Conservation (phyloP, 148 eudicot genomes). For the Rhododendron simsii region DNA sequence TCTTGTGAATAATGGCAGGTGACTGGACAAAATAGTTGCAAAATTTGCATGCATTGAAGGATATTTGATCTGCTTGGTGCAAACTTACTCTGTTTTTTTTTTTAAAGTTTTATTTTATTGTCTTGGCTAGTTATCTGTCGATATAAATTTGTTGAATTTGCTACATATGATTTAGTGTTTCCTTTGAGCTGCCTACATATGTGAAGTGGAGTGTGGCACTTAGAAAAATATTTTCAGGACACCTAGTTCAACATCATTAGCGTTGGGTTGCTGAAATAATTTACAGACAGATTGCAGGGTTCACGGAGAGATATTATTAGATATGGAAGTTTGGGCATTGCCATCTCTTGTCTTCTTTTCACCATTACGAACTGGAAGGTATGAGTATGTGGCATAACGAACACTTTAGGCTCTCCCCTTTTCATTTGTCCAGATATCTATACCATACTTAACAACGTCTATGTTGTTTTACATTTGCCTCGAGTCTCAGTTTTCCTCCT, state of each 20-base stretch:
- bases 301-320: constrained; percentile 77
- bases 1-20: neutral
- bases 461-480: neutral
- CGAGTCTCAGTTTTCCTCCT: neutral
- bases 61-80: too few relatives aligned
- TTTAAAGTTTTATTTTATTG: neutral
- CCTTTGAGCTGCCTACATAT: neutral
- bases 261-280: constrained; percentile 38
- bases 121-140: neutral
- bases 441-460: neutral
- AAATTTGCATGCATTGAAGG: neutral
- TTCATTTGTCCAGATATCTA: neutral
- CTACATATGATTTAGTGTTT: neutral
- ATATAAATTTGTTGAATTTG: neutral
- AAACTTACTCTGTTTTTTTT: neutral
- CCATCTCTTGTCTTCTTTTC: constrained; percentile 71
- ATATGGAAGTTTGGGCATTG: constrained; percentile 87
- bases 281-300: constrained; percentile 78
- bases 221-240: neutral
- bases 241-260: constrained; percentile 9
- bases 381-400: constrained; percentile 13
- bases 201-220: neutral
- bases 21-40: neutral
- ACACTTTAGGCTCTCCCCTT: neutral
- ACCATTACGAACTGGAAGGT: constrained; percentile 79